phyloP scores from a whole-genome alignment of 768 basidiomycete species.

The Holtermannia corniformis region DNA sequence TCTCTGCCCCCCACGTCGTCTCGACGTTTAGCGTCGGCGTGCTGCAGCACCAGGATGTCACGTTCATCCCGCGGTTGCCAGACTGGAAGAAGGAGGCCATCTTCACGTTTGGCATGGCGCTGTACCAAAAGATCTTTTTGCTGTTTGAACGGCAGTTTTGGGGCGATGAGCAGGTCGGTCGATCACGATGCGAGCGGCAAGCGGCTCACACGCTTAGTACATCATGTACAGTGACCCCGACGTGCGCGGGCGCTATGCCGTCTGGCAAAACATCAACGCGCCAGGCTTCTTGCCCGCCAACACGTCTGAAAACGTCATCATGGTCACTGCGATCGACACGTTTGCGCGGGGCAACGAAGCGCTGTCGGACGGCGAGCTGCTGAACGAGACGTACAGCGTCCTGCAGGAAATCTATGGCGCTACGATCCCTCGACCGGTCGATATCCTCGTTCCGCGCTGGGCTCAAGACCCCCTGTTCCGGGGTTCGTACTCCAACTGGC shows the following conservation, averaged over 20 bases:
- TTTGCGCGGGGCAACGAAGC: slow-evolving; percentile 1
- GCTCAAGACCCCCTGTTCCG: slow-evolving; percentile 49
- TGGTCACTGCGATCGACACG: neutral
- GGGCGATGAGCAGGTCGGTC: slow-evolving; percentile 44
- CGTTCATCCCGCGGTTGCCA: slow-evolving; percentile 52
- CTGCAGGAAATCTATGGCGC: slow-evolving; percentile 53
- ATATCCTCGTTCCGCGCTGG: slow-evolving; percentile 55
- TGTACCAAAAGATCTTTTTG: slow-evolving; percentile 61
- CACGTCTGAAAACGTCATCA: neutral
- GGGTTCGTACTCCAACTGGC: slow-evolving; percentile 64
- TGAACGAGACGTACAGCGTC: slow-evolving; percentile 52
- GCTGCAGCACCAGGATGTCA: slow-evolving; percentile 55
- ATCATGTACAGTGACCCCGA: neutral
- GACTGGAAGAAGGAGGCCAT: slow-evolving; percentile 58
- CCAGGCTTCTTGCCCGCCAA: neutral
- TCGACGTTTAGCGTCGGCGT: slow-evolving; percentile 65
- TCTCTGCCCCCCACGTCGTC: slow-evolving; percentile 53
- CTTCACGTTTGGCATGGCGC: slow-evolving; percentile 54
- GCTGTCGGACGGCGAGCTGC: slow-evolving; percentile 47
- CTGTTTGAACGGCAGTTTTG: slow-evolving; percentile 57
- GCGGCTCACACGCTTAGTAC: neutral
- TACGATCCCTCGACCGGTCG: slow-evolving; percentile 51
- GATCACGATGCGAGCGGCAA: neutral
- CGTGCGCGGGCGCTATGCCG: neutral
- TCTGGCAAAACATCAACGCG: neutral